Conservation (phyloP, 1,139 yeast genomes). For the Scheffersomyces illinoinensis region DNA sequence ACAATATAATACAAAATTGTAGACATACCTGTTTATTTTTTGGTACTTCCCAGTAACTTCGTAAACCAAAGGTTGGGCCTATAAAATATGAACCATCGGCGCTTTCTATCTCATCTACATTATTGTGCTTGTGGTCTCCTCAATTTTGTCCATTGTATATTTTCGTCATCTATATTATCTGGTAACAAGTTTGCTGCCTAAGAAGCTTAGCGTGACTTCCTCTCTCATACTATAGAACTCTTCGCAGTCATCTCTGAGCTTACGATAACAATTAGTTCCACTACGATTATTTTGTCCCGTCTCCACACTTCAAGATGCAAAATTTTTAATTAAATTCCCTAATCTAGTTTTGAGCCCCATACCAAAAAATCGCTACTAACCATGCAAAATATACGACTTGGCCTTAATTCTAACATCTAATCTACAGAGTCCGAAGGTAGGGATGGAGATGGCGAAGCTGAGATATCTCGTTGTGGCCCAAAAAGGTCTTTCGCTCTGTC, state of each 20-base stretch:
- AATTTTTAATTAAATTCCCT: no score
- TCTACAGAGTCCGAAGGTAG: not conserved
- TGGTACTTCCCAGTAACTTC: not conserved
- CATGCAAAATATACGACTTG: not conserved
- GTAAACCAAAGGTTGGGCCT: not conserved
- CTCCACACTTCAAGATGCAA: not conserved
- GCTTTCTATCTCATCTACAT: not conserved
- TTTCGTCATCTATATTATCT: not conserved
- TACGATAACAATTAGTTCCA: not conserved
- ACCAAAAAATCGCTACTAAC: not conserved
- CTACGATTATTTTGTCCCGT: not conserved
- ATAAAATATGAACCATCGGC: not conserved
- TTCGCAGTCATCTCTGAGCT: not conserved
- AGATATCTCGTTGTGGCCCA: not conserved
- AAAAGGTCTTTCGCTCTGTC: no score
- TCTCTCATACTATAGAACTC: not conserved
- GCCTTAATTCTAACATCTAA: not conserved
- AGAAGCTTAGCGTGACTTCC: not conserved
- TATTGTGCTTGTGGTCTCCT: not conserved
- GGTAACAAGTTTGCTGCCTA: not conserved
- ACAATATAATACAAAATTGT: not conserved
- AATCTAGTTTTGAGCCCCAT: not conserved
- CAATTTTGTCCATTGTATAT: not conserved
- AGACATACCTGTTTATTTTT: not conserved
- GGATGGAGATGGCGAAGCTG: not conserved